Evolutionary conservation across 306 rosid species (phyloP), one percentile per base, ranked within the genome.

Genomic region (Erythrophleum fordii): DNA sequence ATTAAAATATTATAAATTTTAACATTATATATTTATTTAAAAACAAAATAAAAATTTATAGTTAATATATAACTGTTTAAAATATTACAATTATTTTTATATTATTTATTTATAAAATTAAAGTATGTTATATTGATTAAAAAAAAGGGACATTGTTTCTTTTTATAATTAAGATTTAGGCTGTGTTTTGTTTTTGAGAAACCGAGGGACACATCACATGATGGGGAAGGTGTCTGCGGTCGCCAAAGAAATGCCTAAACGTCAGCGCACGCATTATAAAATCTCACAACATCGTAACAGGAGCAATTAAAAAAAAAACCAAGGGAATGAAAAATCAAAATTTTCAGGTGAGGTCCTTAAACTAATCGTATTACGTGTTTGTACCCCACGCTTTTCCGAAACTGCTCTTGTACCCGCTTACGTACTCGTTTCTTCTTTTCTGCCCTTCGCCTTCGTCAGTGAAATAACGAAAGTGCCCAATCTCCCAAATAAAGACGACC

Each of bases 401-500:
- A n/a, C 35, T 52, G 28, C 1, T 8, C 0, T 37, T 11, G 28
- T 11, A 41, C 81, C 76, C 69, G 14, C 11, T 58, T 45, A 56
- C 77, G 16, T n/a, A 0, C 5, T 12, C 0, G 5, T 51, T 83
- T 42, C 28, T 51, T 18, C 29, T 6, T 9, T 1, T 0, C 11
- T 52, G 75, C 60, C 71, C 81, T 69, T 52, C 66, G 12, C 0
- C 18, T 1, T 14, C 39, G 22, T n/a, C 14, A 5, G 12, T 13
- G 48, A 78, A 87, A 84, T 71, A 31, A 69, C 90, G 13, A 45
- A 72, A 71, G 31, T 79, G 42, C 76, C 90, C 84, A 58, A 69
- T 37, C 20, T 73, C 83, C 79, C 66, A 76, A 87, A 81, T 79
- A 79, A 87, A 84, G 82, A 75, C 82, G 82, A 75, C 82, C 80